Evolutionary conservation across 2,329 filamentous ascomycete species (phyloP), one percentile per base, ranked within the genome.

Genomic region (Fusarium papillatum): DNA sequence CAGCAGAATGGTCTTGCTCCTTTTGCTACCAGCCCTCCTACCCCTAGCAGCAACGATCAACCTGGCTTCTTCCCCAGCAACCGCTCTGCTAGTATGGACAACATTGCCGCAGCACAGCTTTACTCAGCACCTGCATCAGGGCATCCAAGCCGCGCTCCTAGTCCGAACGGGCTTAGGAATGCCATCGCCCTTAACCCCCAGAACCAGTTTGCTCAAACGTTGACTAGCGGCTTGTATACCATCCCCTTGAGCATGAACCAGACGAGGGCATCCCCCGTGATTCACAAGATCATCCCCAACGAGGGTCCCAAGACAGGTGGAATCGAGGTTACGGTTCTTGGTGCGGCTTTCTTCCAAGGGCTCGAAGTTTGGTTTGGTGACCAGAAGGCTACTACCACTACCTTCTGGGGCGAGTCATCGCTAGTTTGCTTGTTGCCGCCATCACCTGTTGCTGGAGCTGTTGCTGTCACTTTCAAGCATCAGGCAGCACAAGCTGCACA

Each of bases 351-450:
- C 82, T 93, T 92, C 75, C 93, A 90, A 72, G 94, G 83, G 2
- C 89, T 97, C 73, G 94, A 96, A 73, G 94, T 98, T 66, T 94
- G 95, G 84, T 98, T 98, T 82, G 96, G 96, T 26, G 86, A 89
- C 39, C 85, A 87, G 60, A 88, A 87, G 76, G 90, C 90, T 2
- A 89, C 93, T 0, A 94, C 93, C 0, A 96, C 94, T 2, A 95
- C 94, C 0, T 97, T 91, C 81, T 96, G 94, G 94, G 93, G 94
- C 55, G 91, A 94, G 73, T 93, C 93, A 70, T 94, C 94, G n/a
- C 86, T 97, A 24, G 93, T 96, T 65, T 96, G 94, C 78, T 87
- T 96, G 57, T 87, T 95, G 13, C 95, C 95, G 7, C 94, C 95
- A 6, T 92, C 93, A 16, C 84, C 91, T 8, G 88, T 90, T 34